Evolutionary conservation across 2,329 filamentous ascomycete species (phyloP).

Genomic region (Nigrograna mackinnonii): DNA sequence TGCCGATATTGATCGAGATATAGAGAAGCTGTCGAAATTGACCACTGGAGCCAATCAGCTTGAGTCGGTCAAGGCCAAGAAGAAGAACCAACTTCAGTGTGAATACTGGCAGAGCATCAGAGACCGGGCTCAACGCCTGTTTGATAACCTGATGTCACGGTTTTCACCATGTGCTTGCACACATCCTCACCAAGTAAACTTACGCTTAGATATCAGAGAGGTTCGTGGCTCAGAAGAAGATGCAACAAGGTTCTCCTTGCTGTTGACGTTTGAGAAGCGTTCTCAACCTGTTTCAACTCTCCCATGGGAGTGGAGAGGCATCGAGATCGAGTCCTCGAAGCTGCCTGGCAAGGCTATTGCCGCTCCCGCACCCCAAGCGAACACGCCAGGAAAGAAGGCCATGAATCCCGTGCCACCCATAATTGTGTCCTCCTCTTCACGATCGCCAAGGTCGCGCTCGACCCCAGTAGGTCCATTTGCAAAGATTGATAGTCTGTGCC

Average conservation of each 20-base stretch:
- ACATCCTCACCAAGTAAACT: constrained; percentile 8
- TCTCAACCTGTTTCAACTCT: neutral
- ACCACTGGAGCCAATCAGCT: constrained; percentile 7
- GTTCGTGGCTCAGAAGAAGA: neutral
- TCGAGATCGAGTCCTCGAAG: constrained; percentile 9
- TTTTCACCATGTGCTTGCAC: constrained; percentile 9
- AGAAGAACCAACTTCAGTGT: constrained; percentile 4
- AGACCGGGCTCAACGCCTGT: constrained; percentile 9
- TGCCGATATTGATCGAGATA: constrained; percentile 10
- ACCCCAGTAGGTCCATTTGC: neutral
- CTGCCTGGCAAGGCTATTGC: too few species aligned
- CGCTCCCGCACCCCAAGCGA: neutral
- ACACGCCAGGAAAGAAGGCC: neutral
- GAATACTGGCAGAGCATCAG: constrained; percentile 11
- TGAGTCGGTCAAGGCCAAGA: constrained; percentile 6
- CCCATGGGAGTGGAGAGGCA: constrained; percentile 10
- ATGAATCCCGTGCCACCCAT: constrained; percentile 3
- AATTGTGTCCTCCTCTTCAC: constrained; percentile 1
- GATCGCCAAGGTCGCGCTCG: neutral
- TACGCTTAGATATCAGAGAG: constrained; percentile 9
- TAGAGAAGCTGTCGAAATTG: constrained; percentile 10
- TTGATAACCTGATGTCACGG: constrained; percentile 8
- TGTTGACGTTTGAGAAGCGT: constrained; percentile 7
- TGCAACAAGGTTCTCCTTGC: constrained; percentile 1
- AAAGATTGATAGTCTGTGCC: constrained; percentile 10